A percentile compares a stretch with the other conserved stretches of the same genome.
Evolutionary conservation across 148 eudicot species (phyloP).

Genomic region (Vaccinium macrocarpon): DNA sequence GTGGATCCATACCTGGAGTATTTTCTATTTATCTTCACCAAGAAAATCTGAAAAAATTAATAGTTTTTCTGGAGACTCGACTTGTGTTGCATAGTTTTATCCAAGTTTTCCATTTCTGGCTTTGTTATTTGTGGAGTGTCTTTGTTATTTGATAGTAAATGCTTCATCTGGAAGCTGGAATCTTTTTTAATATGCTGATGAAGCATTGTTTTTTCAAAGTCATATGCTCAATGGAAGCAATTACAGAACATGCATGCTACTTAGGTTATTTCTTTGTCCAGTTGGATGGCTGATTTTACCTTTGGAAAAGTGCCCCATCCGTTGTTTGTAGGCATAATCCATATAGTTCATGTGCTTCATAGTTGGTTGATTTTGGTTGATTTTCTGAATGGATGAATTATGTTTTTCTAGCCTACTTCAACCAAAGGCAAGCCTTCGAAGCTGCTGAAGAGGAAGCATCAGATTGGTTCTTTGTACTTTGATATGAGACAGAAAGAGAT

Average conservation of each 20-base stretch:
- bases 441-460: constrained; percentile 94
- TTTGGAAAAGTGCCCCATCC: neutral
- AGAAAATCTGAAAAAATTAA: neutral
- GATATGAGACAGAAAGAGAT: constrained; percentile 82
- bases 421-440: constrained; percentile 76
- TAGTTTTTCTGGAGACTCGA: neutral
- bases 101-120: neutral
- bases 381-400: neutral
- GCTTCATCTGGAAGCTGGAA: neutral
- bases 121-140: neutral
- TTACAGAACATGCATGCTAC: neutral
- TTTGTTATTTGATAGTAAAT: neutral
- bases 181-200: neutral
- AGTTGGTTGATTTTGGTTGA: neutral
- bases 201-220: neutral
- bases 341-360: neutral
- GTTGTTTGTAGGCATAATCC: neutral
- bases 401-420: constrained; percentile 57
- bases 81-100: neutral
- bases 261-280: neutral
- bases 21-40: neutral
- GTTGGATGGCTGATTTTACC: neutral
- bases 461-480: constrained; percentile 71
- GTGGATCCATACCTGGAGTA: neutral
- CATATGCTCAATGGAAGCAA: neutral